These are phyloP conservation scores for Chlamydomonas sphaeroides DNA, from an alignment of 139 green algal species.

Conservation along the genomic window DNA sequence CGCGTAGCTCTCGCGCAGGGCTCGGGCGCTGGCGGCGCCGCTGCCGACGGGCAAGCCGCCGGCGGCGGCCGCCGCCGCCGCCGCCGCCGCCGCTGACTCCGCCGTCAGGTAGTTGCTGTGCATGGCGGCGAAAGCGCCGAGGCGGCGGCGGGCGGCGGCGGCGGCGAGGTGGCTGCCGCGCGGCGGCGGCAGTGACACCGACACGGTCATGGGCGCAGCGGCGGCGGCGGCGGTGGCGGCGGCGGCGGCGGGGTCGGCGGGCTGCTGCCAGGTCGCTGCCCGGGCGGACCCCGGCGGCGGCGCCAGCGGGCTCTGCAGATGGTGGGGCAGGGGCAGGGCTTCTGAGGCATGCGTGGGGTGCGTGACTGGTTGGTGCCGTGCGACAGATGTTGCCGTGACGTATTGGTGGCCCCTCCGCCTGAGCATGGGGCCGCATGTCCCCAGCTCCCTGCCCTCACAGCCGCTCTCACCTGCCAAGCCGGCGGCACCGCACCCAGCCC, in stretches of 20 bases:
- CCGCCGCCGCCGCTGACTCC: too few species aligned
- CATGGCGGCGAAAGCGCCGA: constrained; percentile 9
- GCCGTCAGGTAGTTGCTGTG: constrained; percentile 34
- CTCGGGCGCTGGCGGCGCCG: background rate
- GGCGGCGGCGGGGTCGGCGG: too few species aligned
- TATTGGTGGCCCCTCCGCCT: too few species aligned
- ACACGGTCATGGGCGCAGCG: background rate
- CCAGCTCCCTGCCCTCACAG: too few species aligned
- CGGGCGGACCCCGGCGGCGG: too few species aligned
- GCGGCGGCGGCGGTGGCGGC: background rate
- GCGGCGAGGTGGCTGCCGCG: background rate
- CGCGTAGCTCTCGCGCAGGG: background rate
- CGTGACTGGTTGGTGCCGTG: too few species aligned
- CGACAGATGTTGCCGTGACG: too few species aligned
- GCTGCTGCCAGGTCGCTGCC: too few species aligned
- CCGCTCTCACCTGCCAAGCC: too few species aligned
- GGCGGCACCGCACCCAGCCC: too few species aligned
- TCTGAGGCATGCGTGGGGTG: too few species aligned
- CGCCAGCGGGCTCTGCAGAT: background rate
- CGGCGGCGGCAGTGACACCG: background rate
- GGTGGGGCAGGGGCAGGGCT: background rate
- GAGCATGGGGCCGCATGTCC: too few species aligned
- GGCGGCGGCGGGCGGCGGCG: constrained; percentile 4
- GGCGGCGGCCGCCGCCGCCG: background rate
- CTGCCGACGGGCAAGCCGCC: background rate